Evolutionary conservation across 2,329 filamentous ascomycete genomes (phyloP).

Genomic region (Claviceps humidiphila): DNA sequence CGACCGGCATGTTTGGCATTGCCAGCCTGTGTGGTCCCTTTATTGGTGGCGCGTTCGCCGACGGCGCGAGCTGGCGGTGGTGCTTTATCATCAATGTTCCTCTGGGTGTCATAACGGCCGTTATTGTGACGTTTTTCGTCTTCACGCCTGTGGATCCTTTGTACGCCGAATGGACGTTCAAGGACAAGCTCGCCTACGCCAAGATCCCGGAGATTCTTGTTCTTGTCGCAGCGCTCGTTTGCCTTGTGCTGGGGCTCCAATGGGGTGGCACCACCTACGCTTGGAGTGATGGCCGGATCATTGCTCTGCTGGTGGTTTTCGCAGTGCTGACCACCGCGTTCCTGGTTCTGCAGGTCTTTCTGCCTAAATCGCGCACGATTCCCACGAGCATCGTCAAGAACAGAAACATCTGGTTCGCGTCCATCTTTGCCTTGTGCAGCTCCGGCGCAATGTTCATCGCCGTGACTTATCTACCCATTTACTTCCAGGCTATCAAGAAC

Average conservation of each 20-base stretch:
- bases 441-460: conserved; percentile 19
- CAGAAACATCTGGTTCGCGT: conserved; percentile 24
- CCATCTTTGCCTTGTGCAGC: conserved; percentile 25
- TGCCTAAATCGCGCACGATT: conserved; percentile 19
- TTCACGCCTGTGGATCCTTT: conserved; percentile 12
- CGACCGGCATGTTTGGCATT: not conserved
- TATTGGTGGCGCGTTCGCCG: conserved; percentile 7
- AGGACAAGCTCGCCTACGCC: conserved; percentile 5
- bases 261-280: conserved; percentile 28
- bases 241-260: conserved; percentile 35
- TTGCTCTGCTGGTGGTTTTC: conserved; percentile 19
- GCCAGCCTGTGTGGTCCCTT: not conserved
- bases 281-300: conserved; percentile 14
- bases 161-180: not conserved
- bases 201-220: conserved; percentile 18
- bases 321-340: conserved; percentile 22
- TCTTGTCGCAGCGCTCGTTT: conserved; percentile 26
- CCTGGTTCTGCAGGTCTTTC: conserved; percentile 20
- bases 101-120: conserved; percentile 10
- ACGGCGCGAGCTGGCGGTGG: conserved; percentile 16
- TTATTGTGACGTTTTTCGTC: conserved; percentile 19
- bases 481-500: conserved; percentile 32
- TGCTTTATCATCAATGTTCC: conserved; percentile 19
- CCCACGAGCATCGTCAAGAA: conserved; percentile 24
- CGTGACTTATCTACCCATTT: conserved; percentile 30